phyloP scores from a whole-genome alignment of 129 eudicot species.

The Ambrosia artemisiifolia region DNA sequence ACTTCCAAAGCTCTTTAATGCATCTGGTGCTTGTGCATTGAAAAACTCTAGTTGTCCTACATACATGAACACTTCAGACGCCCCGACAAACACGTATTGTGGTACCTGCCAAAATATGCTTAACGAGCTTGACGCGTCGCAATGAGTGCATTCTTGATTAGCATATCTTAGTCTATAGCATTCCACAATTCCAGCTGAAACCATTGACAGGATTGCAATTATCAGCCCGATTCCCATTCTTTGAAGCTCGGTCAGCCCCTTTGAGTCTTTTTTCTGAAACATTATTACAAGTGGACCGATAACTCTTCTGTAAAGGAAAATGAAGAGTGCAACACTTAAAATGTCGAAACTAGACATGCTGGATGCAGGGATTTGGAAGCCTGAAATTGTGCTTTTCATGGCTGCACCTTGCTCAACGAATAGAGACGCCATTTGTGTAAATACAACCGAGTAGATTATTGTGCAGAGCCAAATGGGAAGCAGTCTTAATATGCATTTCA shows the following conservation, averaged over 20 bases:
- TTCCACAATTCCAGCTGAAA: constrained; percentile 85
- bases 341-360: constrained; percentile 97
- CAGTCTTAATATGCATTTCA: constrained; percentile 77
- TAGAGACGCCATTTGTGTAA: constrained; percentile 95
- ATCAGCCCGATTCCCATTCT: constrained; percentile 94
- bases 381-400: constrained; percentile 65
- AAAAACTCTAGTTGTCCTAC: constrained; percentile 94
- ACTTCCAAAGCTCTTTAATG: constrained; percentile 91
- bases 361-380: constrained; percentile 79
- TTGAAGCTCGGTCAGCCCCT: constrained; percentile 88
- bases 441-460: constrained; percentile 81
- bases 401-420: constrained; percentile 96
- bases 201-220: constrained; percentile 75
- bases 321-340: constrained; percentile 76
- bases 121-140: constrained; percentile 71
- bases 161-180: constrained; percentile 68
- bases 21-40: constrained; percentile 91
- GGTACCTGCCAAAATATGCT: constrained; percentile 97
- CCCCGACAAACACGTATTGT: constrained; percentile 78
- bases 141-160: constrained; percentile 60
- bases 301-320: constrained; percentile 74
- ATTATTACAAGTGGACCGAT: constrained; percentile 55
- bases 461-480: constrained; percentile 99
- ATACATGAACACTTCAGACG: constrained; percentile 92
- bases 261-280: constrained; percentile 42